Base-by-base conservation (phyloP, 768 basidiomycete species). In the Hemileccinum impolitum region DNA sequence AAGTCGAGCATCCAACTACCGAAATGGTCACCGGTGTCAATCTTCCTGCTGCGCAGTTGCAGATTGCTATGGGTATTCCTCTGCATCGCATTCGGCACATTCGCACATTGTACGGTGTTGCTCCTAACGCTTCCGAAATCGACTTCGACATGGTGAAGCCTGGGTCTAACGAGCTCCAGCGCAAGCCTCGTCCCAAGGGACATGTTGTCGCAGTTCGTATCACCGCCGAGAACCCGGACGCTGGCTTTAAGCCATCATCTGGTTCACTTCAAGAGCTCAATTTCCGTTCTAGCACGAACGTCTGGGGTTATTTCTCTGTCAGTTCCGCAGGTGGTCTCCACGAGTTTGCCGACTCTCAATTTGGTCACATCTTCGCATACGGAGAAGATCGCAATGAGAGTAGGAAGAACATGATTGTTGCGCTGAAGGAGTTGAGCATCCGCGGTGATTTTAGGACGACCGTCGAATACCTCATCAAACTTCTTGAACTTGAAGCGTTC, bases 21-120 rank as follows among this genome's bases (percentile, higher is more conserved):
- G 96, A 99, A 70, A 99, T 98, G 92, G 96, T 98, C n/a, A 85
- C 89, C 4, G 96, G 96, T 10, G 95, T 97, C 72, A 96, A 97
- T 70, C 81, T 99, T 44, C 96, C 96, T 21, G 94, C 94, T 47
- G 90, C 96, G 11, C 96, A 99, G 66, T 81, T 98, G 40, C 95
- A 97, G 67, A 76, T 99, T 55, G 92, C 96, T 23, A 99, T 99
- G 96, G 96, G 96, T 72, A 78, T 98, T 48, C 94, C 96, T 38
- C 77, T 99, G 43, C 90, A 96, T 69, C 85, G 92, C 48, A 96
- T 98, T 58, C 84, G 92, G 18, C 90, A 97, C 64, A 99, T 99
- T 62, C 87, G 96, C 48, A 87, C 88, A 53, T 78, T 99, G 28
- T 98, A 98, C 67, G 96, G 96, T 36, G 88, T 96, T 47, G 91